Evolutionary conservation across 116 monocot genomes (phyloP), one percentile per base, ranked within the genome.

Genomic region (Phalaenopsis hybrid): DNA sequence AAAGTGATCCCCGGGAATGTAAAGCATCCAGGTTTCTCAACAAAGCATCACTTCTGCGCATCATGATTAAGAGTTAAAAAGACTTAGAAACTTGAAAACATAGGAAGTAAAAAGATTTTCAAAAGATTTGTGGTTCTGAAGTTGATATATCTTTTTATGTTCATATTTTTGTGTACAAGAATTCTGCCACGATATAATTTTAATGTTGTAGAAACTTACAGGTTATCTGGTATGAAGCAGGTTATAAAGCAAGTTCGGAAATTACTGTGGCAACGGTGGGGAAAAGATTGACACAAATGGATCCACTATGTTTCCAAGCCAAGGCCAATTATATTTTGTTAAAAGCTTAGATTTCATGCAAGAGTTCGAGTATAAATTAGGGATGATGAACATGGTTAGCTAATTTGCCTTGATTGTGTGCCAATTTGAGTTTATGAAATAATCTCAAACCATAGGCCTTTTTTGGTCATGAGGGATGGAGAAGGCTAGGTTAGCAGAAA

Each of bases 1-100:
- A 87, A 82, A 99, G 90, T 85, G 80, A 89, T 44, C 84, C 89
- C 61, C 88, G 86, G 4, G 86, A 82, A 86, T 99, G 80, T 73
- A 99, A 82, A 85, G 46, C 88, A 43, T 95, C 92, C 86, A 99
- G 84, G 34, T 92, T 85, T 78, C 99, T 95, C 85, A 95, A 85
- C 45, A 99, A 82, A 81, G 74, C 83, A 81, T 95, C 99, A 81
- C 99, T 99, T 90, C 95, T 99, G 92, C 79, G 50, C 34, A 25
- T 0, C 13, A 72, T 72, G 72, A 25, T 65, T 65, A 28, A n/a
- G 23, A 65, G 8, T 65, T 25, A 28, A 65, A 8, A 37, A 23
- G 6, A 21, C 21, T 1, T 21, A 9, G 9, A 2, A 6, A 65
- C 59, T 17, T 17, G 8, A 65, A 65, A 21, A 65, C 6, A 8